phyloP scores from a whole-genome alignment of 805 yeast species.

The Wickerhamomyces sydowiorum region DNA sequence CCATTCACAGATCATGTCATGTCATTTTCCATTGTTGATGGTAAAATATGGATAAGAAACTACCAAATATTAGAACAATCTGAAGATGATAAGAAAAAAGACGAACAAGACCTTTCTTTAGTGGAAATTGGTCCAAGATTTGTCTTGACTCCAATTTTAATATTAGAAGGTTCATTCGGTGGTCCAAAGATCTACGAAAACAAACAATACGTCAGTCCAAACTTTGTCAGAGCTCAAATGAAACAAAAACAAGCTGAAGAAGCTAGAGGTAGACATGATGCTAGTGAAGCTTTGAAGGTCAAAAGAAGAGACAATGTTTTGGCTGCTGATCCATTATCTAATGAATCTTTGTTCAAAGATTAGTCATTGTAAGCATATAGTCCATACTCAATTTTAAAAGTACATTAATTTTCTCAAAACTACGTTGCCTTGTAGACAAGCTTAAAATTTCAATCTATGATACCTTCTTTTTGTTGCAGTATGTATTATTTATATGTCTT shows the following conservation, averaged over 20 bases:
- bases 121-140: slow-evolving; percentile 97
- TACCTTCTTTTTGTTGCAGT: neutral
- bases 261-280: slow-evolving; percentile 74
- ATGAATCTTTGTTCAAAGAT: slow-evolving; percentile 65
- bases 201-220: slow-evolving; percentile 95
- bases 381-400: neutral
- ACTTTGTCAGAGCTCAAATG: slow-evolving; percentile 85
- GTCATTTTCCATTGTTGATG: slow-evolving; percentile 89
- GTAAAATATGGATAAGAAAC: slow-evolving; percentile 92
- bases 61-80: slow-evolving; percentile 75
- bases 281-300: slow-evolving; percentile 69
- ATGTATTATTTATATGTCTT: neutral
- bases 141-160: slow-evolving; percentile 85
- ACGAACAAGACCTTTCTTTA: slow-evolving; percentile 61
- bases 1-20: slow-evolving; percentile 95
- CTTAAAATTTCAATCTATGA: neutral
- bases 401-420: slow-evolving; percentile 1
- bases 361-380: slow-evolving; percentile 2
- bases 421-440: neutral
- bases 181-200: slow-evolving; percentile 98
- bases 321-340: slow-evolving; percentile 77
- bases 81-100: slow-evolving; percentile 47
- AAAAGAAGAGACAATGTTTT: slow-evolving; percentile 70
- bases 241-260: slow-evolving; percentile 75
- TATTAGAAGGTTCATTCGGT: slow-evolving; percentile 94